phyloP scores from a whole-genome alignment of 2,329 filamentous ascomycete species.

The Penicillium vulpinum region DNA sequence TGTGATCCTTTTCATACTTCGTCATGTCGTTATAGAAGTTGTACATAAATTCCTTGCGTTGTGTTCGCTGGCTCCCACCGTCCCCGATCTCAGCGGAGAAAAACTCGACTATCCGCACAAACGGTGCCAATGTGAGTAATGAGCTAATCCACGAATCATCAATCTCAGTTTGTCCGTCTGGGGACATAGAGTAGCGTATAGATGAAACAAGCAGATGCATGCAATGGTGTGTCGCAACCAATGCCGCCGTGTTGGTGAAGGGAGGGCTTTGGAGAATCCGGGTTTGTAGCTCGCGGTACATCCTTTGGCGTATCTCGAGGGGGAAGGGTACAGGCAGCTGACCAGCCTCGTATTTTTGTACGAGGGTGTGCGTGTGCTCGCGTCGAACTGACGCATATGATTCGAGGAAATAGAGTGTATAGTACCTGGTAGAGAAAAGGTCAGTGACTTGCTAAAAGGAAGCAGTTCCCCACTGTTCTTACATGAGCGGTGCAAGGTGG shows the following conservation, averaged over 20 bases:
- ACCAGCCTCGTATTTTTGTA: constrained; percentile 42
- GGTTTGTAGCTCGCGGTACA: constrained; percentile 40
- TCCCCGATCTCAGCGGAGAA: constrained; percentile 48
- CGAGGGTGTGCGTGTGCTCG: constrained; percentile 39
- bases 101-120: constrained; percentile 42
- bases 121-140: constrained; percentile 42
- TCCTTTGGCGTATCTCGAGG: constrained; percentile 33
- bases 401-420: constrained; percentile 44
- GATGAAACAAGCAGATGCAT: constrained; percentile 43
- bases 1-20: constrained; percentile 39
- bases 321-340: constrained; percentile 40
- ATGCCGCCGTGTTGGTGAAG: constrained; percentile 41
- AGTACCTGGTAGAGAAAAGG: constrained; percentile 35
- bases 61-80: constrained; percentile 40
- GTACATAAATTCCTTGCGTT: constrained; percentile 46
- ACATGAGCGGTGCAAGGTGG: constrained; percentile 45
- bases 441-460: neutral
- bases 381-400: constrained; percentile 40
- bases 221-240: constrained; percentile 46
- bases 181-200: constrained; percentile 39
- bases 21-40: constrained; percentile 45
- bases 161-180: constrained; percentile 27
- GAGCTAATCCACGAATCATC: constrained; percentile 45
- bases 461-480: constrained; percentile 10
- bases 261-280: constrained; percentile 42